Evolutionary conservation across 2,329 filamentous ascomycete genomes (phyloP).

Genomic region (Claviceps capensis): DNA sequence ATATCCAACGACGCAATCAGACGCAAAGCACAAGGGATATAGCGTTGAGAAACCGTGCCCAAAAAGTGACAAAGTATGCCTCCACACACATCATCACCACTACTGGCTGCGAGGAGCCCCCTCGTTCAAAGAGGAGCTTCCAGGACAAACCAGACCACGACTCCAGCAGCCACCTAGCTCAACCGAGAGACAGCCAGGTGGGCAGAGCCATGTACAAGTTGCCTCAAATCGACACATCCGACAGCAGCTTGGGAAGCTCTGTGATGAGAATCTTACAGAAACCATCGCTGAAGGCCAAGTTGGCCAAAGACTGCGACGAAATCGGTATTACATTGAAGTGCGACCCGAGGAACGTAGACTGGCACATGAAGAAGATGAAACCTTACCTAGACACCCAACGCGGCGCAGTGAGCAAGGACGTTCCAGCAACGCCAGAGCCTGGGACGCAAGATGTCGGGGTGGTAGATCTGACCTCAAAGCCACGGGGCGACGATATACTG

Average conservation of each 20-base stretch:
- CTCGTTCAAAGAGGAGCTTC: slow-evolving; percentile 5
- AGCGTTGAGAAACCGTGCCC: neutral
- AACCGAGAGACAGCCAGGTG: slow-evolving; percentile 1
- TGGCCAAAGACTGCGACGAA: slow-evolving; percentile 10
- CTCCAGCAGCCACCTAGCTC: neutral
- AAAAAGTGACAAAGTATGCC: slow-evolving; percentile 21
- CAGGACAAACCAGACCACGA: neutral
- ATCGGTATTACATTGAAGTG: slow-evolving; percentile 18
- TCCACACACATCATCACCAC: slow-evolving; percentile 49
- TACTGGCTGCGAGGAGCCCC: slow-evolving; percentile 37
- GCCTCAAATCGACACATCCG: slow-evolving; percentile 8
- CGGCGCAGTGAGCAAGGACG: neutral
- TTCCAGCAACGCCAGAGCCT: neutral
- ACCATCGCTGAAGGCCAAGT: slow-evolving; percentile 13
- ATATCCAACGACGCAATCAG: neutral
- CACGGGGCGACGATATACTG: neutral
- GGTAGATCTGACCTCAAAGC: neutral
- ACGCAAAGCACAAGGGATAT: neutral
- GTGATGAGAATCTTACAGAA: slow-evolving; percentile 12
- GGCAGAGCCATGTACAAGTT: slow-evolving; percentile 12
- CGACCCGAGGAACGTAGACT: slow-evolving; percentile 7
- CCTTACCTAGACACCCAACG: neutral
- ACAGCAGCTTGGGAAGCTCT: slow-evolving; percentile 9
- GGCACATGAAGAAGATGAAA: slow-evolving; percentile 3
- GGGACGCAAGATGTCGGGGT: neutral